phyloP scores from a whole-genome alignment of 352 stramenopile genomes.

The Phytophthora fragariae region DNA sequence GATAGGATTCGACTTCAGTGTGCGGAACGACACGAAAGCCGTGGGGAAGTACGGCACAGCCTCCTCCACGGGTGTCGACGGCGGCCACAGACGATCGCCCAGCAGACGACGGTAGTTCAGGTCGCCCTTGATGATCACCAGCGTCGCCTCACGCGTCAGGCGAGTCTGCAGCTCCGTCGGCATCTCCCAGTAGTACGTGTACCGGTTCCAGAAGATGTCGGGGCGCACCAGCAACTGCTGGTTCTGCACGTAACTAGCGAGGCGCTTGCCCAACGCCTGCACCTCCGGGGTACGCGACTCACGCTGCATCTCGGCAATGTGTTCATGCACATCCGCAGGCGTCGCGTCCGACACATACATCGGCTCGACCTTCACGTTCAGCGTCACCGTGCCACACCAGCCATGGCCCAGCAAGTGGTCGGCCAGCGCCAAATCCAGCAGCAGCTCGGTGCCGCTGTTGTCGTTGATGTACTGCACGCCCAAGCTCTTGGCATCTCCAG shows the following conservation, averaged over 20 bases:
- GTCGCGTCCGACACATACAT: constrained; percentile 81
- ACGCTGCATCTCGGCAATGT: constrained; percentile 63
- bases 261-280: constrained; percentile 55
- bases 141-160: constrained; percentile 49
- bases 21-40: constrained; percentile 74
- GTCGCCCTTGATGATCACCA: constrained; percentile 98
- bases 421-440: constrained; percentile 64
- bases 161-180: constrained; percentile 41
- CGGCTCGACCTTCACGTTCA: constrained; percentile 72
- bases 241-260: constrained; percentile 43
- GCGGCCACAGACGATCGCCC: constrained; percentile 93
- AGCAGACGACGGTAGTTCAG: constrained; percentile 97
- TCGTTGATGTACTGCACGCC: constrained; percentile 71
- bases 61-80: constrained; percentile 84
- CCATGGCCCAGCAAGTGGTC: constrained; percentile 61
- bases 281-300: constrained; percentile 42
- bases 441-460: constrained; percentile 73
- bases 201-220: constrained; percentile 74
- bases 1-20: constrained; percentile 76
- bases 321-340: constrained; percentile 58
- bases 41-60: constrained; percentile 74
- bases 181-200: constrained; percentile 79
- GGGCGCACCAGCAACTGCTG: constrained; percentile 33
- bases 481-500: constrained; percentile 7
- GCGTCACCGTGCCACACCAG: constrained; percentile 57